Evolutionary conservation across 2,329 filamentous ascomycete genomes (phyloP).

Genomic region (Alternaria panax): DNA sequence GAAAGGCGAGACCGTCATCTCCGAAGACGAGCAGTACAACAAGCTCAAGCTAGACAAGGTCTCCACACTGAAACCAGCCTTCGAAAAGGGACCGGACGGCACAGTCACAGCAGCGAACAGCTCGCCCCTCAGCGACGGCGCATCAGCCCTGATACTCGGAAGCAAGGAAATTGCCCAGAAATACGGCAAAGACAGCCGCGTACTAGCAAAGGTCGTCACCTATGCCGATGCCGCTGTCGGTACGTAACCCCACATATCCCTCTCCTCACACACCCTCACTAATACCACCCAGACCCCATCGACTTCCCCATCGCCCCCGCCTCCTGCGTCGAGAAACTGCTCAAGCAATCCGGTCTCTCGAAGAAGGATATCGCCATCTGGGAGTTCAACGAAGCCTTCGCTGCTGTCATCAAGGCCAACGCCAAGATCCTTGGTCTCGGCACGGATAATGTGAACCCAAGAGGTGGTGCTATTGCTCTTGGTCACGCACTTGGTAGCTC

Average conservation of each 20-base stretch:
- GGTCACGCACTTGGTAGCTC: constrained; percentile 94
- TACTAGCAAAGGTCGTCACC: constrained; percentile 85
- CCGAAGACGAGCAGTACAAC: constrained; percentile 87
- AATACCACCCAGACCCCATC: constrained; percentile 67
- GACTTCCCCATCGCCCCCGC: constrained; percentile 95
- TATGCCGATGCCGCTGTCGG: constrained; percentile 85
- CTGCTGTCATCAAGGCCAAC: constrained; percentile 93
- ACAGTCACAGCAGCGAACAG: constrained; percentile 95
- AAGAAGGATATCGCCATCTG: constrained; percentile 92
- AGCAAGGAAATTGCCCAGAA: constrained; percentile 81
- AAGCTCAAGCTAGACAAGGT: constrained; percentile 89
- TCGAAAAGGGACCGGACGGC: constrained; percentile 85
- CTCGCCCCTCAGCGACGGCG: constrained; percentile 93
- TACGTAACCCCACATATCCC: constrained; percentile 17
- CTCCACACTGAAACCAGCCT: constrained; percentile 85
- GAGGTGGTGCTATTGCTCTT: constrained; percentile 89
- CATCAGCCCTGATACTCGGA: constrained; percentile 84
- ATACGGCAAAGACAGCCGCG: constrained; percentile 78
- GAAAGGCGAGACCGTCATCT: constrained; percentile 79
- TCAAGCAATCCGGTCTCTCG: constrained; percentile 86
- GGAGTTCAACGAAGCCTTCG: constrained; percentile 99
- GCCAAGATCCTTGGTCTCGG: constrained; percentile 88
- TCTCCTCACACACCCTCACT: neutral
- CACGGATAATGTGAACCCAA: constrained; percentile 80
- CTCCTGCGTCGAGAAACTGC: constrained; percentile 88